A percentile compares a stretch with the other conserved stretches of the same genome.
Evolutionary conservation across 805 yeast species (phyloP).

Genomic region (Wickerhamiella occidentalis): DNA sequence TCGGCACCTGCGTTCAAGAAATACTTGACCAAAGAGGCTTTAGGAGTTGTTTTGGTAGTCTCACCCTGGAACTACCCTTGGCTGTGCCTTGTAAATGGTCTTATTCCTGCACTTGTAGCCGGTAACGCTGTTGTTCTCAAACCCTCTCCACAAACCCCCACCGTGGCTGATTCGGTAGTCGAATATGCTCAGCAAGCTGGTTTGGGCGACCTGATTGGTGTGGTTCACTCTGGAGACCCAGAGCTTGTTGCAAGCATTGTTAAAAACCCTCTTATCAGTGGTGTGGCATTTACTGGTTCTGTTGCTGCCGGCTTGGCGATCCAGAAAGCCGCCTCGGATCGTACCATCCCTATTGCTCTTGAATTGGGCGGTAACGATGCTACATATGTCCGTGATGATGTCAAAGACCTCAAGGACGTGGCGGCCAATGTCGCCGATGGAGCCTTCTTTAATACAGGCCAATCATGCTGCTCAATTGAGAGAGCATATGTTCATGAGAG

Average conservation of each 20-base stretch:
- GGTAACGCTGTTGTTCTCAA: slow-evolving; percentile 78
- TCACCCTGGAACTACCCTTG: slow-evolving; percentile 93
- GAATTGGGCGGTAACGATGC: slow-evolving; percentile 90
- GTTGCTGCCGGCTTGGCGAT: slow-evolving; percentile 64
- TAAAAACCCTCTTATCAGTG: slow-evolving; percentile 52
- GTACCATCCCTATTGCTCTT: slow-evolving; percentile 66
- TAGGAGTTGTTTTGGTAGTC: slow-evolving; percentile 81
- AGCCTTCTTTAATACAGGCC: slow-evolving; percentile 82
- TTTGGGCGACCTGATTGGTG: slow-evolving; percentile 73
- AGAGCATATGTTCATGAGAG: slow-evolving; percentile 66
- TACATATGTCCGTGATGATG: slow-evolving; percentile 68
- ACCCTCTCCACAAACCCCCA: slow-evolving; percentile 80
- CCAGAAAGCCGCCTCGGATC: slow-evolving; percentile 61
- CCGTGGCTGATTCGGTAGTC: slow-evolving; percentile 62
- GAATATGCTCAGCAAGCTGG: slow-evolving; percentile 61
- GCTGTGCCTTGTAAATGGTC: slow-evolving; percentile 76
- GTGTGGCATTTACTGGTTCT: slow-evolving; percentile 82
- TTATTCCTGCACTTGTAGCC: slow-evolving; percentile 76
- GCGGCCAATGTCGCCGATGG: slow-evolving; percentile 60
- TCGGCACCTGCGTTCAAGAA: slow-evolving; percentile 23
- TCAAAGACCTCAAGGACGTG: slow-evolving; percentile 44
- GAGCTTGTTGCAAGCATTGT: slow-evolving; percentile 62
- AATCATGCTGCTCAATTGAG: slow-evolving; percentile 87
- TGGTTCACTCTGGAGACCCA: slow-evolving; percentile 59
- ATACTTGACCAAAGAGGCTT: slow-evolving; percentile 51